Base-by-base conservation (phyloP, 1,284 basidiomycete genomes). In the Entoloma clypeatum region DNA sequence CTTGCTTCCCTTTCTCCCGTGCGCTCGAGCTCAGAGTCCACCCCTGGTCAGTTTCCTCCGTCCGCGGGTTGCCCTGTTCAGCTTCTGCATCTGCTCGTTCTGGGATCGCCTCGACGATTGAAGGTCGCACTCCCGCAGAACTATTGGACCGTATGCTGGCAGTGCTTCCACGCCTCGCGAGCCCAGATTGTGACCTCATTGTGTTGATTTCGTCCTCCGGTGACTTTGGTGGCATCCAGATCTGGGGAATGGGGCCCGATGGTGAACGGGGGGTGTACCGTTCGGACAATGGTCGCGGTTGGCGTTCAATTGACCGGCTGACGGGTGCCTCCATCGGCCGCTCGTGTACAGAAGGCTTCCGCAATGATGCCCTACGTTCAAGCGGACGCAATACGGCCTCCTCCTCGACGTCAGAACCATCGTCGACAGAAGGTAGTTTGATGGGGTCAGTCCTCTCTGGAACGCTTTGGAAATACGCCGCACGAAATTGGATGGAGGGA, bases 141-240 rank as follows among this genome's bases (percentile, higher is more conserved):
- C 57, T 52, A 13, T 48, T 52, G 16, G 57, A 59, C 34, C 55
- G 45, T 18, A 56, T 52, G 36, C 57, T 61, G 3, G 56, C 51
- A 10, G 50, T 53, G 19, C 59, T 59, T 27, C 52, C 54, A 2
- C 58, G 48, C 31, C 54, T 47, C 3, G 41, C 50, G 14, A 52
- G 48, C 14, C 44, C 50, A 22, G 44, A 39, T n/a, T 40, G 41
- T 13, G 49, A 36, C 34, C 40, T 45, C n/a, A 43, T 33, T 5
- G 41, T 22, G 13, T 32, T 39, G n/a, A 33, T 42, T 35, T 74
- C 72, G 32, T 74, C 68, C 39, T 67, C 64, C 0, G 64, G 60
- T 0, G 68, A 64, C 10, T 68, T 63, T 0, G 63, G 54, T 3
- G 72, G 69, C 29, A 61, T 70, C 74, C 73, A 73, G 24, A 71